Base-by-base conservation (phyloP, 1,284 basidiomycete genomes). In the Phenoliferia sp. region DNA sequence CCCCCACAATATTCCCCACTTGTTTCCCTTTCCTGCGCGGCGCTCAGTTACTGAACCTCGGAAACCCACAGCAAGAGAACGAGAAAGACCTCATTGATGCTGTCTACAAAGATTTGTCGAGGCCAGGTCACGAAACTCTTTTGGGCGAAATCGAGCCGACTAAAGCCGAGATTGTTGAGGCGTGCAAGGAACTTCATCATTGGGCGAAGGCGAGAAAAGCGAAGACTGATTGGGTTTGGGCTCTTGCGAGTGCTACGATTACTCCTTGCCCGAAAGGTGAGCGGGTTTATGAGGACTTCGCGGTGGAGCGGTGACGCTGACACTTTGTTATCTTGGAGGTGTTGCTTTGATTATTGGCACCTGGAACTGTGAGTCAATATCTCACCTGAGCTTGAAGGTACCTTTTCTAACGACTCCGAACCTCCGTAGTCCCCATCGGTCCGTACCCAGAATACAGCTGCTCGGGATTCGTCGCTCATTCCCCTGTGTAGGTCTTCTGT, bases 321-420 rank as follows among this genome's bases (percentile, higher is more conserved):
- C 44, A 7, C n/a, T 7, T 28, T 6, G 26, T 3, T 3, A 26
- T 7, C 6, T n/a, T 59, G 26, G n/a, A 64, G 79, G 80, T 26
- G 75, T 78, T 22, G 79, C 78, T 4, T 72, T 80, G 28, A 75
- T 81, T 56, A 74, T 81, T 28, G 79, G 79, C 12, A 77, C 80
- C 0, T 81, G 80, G 80, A 77, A 77, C 66, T 75, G 68, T 66
- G 32, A 59, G 61, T 62, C 16, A 16, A 6, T 9, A 2, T 54
- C 6, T 48, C 16, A 0, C 22, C 39, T 44, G 39, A n/a, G n/a
- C n/a, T n/a, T n/a, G n/a, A n/a, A n/a, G 39, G 22, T 44, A 12
- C 39, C 39, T 44, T 12, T 44, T 12, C 22, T 44, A 44, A 12
- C 12, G 17, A 59, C 29, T 16, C 31, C 22, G 12, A 32, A 29